Conservation (phyloP, 1,284 basidiomycete genomes). For the Rhodotorula sp. region DNA sequence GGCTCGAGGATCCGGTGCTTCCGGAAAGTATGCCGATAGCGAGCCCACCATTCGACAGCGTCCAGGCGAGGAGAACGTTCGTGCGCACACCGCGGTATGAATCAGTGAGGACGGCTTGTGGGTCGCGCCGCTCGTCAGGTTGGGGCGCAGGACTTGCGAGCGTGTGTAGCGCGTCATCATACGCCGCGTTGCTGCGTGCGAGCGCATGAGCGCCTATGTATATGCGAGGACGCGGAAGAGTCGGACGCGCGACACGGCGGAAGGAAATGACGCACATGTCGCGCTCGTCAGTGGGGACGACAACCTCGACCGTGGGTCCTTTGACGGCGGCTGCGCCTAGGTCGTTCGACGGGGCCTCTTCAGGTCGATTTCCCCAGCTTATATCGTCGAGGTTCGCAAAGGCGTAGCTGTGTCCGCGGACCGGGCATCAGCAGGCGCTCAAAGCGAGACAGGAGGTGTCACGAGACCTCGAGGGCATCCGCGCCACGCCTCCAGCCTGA, state of each 20-base stretch:
- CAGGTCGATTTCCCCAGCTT: constrained; percentile 46
- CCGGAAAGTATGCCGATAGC: constrained; percentile 69
- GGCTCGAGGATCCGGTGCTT: constrained; percentile 50
- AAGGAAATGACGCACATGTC: constrained; percentile 59
- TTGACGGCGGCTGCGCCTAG: constrained; percentile 44
- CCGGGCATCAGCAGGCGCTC: not conserved
- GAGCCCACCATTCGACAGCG: constrained; percentile 74
- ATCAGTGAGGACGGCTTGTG: constrained; percentile 75
- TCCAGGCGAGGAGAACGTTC: constrained; percentile 80
- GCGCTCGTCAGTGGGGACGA: constrained; percentile 74
- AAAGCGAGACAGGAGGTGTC: too few species aligned
- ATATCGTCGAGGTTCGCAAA: constrained; percentile 16
- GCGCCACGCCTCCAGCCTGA: too few species aligned
- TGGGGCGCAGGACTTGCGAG: constrained; percentile 72
- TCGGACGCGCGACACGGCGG: too few species aligned
- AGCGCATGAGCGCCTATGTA: too few species aligned
- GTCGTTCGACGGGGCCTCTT: constrained; percentile 43
- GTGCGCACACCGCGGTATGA: constrained; percentile 85
- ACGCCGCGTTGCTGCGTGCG: constrained; percentile 17
- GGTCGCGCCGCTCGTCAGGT: constrained; percentile 63
- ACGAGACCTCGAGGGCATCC: too few species aligned
- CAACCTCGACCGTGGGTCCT: constrained; percentile 73
- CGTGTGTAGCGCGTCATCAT: constrained; percentile 70
- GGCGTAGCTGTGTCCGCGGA: constrained; percentile 1
- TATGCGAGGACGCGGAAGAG: too few species aligned